These are phyloP conservation scores for Amesomyces nigricolor DNA, from an alignment of 2,329 filamentous ascomycete genomes.

Conservation along the genomic window DNA sequence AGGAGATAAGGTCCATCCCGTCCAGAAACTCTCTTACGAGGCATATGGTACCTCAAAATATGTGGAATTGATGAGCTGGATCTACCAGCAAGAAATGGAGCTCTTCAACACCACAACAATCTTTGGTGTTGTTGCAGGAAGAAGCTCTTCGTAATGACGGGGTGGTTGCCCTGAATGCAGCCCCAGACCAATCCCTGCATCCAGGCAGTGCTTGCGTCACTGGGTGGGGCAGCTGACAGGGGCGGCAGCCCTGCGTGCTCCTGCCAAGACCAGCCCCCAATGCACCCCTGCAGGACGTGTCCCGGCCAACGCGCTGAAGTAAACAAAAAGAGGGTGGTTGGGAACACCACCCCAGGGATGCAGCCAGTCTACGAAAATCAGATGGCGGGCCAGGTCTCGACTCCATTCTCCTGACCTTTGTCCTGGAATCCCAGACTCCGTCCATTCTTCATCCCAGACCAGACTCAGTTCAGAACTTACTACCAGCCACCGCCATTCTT, in stretches of 20 bases:
- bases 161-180: too few relatives aligned
- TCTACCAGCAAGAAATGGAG: too few relatives aligned
- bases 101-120: too few relatives aligned
- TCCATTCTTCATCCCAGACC: background rate
- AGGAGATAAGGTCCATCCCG: too few relatives aligned
- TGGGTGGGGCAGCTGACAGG: constrained; percentile 1
- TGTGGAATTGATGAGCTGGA: too few relatives aligned
- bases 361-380: constrained; percentile 14
- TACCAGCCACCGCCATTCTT: constrained; percentile 16
- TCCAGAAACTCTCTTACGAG: too few relatives aligned
- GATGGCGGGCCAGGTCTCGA: constrained; percentile 13
- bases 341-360: constrained; percentile 22
- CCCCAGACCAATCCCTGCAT: background rate
- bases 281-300: constrained; percentile 13
- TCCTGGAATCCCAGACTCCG: background rate
- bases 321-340: constrained; percentile 29
- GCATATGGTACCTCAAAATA: too few relatives aligned
- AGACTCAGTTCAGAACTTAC: background rate
- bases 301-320: constrained; percentile 26
- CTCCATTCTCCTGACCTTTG: background rate
- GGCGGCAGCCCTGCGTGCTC: background rate
- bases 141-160: too few relatives aligned
- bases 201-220: constrained; percentile 5
- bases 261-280: constrained; percentile 12
- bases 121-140: too few relatives aligned